Evolutionary conservation across 164 flowering plant genomes (phyloP).

Genomic region (Berberis thunbergii): DNA sequence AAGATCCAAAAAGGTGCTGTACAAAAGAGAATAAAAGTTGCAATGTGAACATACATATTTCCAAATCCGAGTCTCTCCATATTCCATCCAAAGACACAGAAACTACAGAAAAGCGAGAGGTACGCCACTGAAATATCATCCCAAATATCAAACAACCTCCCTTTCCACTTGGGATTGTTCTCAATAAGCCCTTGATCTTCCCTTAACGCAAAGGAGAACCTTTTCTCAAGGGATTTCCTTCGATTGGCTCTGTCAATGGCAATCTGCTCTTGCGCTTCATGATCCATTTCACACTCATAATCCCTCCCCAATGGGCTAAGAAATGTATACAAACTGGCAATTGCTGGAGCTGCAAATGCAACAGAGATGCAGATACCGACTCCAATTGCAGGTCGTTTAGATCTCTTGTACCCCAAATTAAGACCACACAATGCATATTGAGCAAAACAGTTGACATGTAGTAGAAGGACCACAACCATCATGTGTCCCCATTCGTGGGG

Average conservation of each 20-base stretch:
- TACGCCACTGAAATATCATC: conserved; percentile 74
- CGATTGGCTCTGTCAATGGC: neutral
- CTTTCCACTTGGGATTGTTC: conserved; percentile 67
- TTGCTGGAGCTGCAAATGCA: conserved; percentile 78
- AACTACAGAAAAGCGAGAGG: conserved; percentile 75
- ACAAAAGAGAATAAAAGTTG: conserved; percentile 77
- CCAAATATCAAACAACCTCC: conserved; percentile 85
- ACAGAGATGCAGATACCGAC: conserved; percentile 63
- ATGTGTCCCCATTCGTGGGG: conserved; percentile 93
- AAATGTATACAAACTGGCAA: conserved; percentile 68
- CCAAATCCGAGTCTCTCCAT: conserved; percentile 98
- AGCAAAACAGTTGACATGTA: conserved; percentile 82
- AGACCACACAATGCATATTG: conserved; percentile 80
- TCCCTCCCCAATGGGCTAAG: conserved; percentile 85
- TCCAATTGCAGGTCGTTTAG: conserved; percentile 79
- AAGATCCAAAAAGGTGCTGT: conserved; percentile 88
- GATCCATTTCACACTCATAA: conserved; percentile 42
- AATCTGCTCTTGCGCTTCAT: conserved; percentile 41
- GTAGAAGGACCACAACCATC: conserved; percentile 71
- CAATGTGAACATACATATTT: conserved; percentile 93
- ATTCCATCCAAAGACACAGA: conserved; percentile 96
- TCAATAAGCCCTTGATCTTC: conserved; percentile 36
- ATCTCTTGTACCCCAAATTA: conserved; percentile 71
- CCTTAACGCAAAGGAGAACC: conserved; percentile 58
- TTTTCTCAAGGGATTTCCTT: conserved; percentile 46